A percentile compares a stretch with the other conserved stretches of the same genome.
These are phyloP conservation scores for Albifimbria verrucaria DNA, from an alignment of 2,329 filamentous ascomycete species.

Conservation along the genomic window DNA sequence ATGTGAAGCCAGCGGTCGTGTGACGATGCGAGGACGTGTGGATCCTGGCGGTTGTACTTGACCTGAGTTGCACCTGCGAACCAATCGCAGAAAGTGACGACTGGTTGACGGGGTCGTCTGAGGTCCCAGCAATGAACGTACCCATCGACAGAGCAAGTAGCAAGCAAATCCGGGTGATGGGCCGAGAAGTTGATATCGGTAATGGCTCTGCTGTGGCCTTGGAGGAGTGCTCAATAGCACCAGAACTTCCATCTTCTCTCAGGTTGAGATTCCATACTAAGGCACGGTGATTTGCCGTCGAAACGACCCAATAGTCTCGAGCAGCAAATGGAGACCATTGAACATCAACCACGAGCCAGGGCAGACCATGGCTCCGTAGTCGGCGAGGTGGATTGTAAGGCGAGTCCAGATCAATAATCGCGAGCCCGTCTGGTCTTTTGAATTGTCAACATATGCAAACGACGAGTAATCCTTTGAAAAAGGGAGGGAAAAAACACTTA, in stretches of 20 bases:
- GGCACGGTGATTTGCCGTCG: slow-evolving; percentile 91
- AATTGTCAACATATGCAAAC: not conserved
- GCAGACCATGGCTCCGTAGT: slow-evolving; percentile 74
- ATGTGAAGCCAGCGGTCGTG: slow-evolving; percentile 86
- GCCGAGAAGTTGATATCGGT: slow-evolving; percentile 97
- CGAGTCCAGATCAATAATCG: slow-evolving; percentile 88
- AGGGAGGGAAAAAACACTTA: slow-evolving; percentile 40
- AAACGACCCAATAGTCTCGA: slow-evolving; percentile 89
- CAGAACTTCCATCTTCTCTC: slow-evolving; percentile 66
- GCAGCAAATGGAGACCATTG: slow-evolving; percentile 94
- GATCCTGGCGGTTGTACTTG: slow-evolving; percentile 86
- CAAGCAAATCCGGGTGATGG: slow-evolving; percentile 83
- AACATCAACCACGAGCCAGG: slow-evolving; percentile 94
- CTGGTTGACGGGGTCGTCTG: slow-evolving; percentile 68
- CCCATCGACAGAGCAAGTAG: slow-evolving; percentile 89
- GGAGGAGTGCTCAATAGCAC: slow-evolving; percentile 83
- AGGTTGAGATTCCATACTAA: slow-evolving; percentile 90
- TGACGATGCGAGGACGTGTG: slow-evolving; percentile 84
- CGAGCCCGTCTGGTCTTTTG: slow-evolving; percentile 73
- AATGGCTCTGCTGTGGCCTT: slow-evolving; percentile 80
- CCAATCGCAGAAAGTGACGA: slow-evolving; percentile 85
- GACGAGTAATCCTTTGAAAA: no score
- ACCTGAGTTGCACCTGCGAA: slow-evolving; percentile 91
- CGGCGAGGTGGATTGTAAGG: slow-evolving; percentile 84
- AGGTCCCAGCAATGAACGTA: slow-evolving; percentile 94